These are phyloP conservation scores for Trichosanthes cucumerina DNA, from an alignment of 306 rosid genomes.

Conservation along the genomic window DNA sequence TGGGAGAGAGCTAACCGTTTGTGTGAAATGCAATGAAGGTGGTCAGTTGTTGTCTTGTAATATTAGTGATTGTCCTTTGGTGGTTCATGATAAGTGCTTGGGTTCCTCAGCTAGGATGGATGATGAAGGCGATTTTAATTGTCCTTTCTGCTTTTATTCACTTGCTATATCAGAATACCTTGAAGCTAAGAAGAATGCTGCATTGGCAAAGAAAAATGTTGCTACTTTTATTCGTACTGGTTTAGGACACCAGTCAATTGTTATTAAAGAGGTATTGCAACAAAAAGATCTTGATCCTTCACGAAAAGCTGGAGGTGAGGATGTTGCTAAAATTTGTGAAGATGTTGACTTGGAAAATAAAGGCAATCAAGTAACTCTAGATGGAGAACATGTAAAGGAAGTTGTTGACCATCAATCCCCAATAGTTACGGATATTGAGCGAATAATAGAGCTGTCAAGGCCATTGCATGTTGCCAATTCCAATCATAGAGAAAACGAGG, in stretches of 20 bases:
- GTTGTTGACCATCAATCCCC: conserved; percentile 14
- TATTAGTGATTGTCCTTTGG: conserved; percentile 42
- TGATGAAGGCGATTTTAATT: conserved; percentile 30
- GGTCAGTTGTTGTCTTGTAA: conserved; percentile 48
- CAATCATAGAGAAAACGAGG: conserved; percentile 19
- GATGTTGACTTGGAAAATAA: conserved; percentile 18
- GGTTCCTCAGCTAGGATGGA: conserved; percentile 28
- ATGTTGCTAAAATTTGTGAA: conserved; percentile 18
- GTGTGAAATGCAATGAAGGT: conserved; percentile 47
- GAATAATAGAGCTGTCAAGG: conserved; percentile 12
- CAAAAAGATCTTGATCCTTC: conserved; percentile 18
- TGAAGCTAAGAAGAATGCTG: conserved; percentile 48
- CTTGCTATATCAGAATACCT: conserved; percentile 38
- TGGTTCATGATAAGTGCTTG: conserved; percentile 54
- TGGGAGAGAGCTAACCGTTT: conserved; percentile 16
- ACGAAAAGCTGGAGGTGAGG: conserved; percentile 14
- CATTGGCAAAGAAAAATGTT: conserved; percentile 35
- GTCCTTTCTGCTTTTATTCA: conserved; percentile 68
- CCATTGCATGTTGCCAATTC: conserved; percentile 5
- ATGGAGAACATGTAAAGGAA: conserved; percentile 21
- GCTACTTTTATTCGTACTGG: conserved; percentile 27
- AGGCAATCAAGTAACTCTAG: conserved; percentile 22
- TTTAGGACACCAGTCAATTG: conserved; percentile 15
- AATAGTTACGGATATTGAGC: conserved; percentile 14
- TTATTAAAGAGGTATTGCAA: conserved; percentile 12